phyloP scores from a whole-genome alignment of 192 early-diverging fungal genomes.

The Dimargaris xerosporica region DNA sequence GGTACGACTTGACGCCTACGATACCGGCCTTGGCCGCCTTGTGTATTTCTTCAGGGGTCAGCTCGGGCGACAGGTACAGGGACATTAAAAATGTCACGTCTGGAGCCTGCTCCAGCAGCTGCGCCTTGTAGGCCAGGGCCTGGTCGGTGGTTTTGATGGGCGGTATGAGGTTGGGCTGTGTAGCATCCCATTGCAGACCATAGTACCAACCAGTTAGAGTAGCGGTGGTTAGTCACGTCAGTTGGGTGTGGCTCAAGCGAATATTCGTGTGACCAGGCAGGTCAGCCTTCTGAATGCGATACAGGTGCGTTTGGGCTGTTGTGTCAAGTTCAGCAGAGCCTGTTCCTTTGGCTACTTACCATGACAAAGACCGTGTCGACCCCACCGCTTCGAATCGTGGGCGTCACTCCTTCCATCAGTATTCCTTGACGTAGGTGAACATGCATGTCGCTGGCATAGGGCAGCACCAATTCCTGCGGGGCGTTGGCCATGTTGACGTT shows the following conservation, averaged over 20 bases:
- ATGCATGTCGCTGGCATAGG: conserved; percentile 82
- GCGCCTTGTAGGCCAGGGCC: conserved; percentile 68
- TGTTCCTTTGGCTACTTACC: no score
- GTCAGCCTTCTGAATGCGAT: no score
- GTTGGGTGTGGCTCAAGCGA: no score
- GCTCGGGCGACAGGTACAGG: conserved; percentile 71
- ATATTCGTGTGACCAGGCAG: no score
- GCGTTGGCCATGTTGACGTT: not conserved
- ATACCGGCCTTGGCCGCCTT: conserved; percentile 76
- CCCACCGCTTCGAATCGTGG: conserved; percentile 60
- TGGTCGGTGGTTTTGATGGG: conserved; percentile 74
- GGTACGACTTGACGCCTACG: conserved; percentile 82
- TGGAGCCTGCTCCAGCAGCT: conserved; percentile 70
- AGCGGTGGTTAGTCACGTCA: no score
- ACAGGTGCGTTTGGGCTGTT: no score
- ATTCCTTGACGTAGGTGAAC: conserved; percentile 82
- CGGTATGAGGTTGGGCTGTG: conserved; percentile 87
- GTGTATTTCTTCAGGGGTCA: conserved; percentile 79
- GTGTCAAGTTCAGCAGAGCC: no score
- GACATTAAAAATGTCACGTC: conserved; percentile 85
- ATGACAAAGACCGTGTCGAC: conserved; percentile 81
- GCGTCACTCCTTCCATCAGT: conserved; percentile 83
- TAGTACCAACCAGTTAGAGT: no score
- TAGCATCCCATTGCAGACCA: no score
- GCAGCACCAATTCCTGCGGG: conserved; percentile 32